Conservation (phyloP, 1,284 basidiomycete species). For the Violaceomyces palustris region DNA sequence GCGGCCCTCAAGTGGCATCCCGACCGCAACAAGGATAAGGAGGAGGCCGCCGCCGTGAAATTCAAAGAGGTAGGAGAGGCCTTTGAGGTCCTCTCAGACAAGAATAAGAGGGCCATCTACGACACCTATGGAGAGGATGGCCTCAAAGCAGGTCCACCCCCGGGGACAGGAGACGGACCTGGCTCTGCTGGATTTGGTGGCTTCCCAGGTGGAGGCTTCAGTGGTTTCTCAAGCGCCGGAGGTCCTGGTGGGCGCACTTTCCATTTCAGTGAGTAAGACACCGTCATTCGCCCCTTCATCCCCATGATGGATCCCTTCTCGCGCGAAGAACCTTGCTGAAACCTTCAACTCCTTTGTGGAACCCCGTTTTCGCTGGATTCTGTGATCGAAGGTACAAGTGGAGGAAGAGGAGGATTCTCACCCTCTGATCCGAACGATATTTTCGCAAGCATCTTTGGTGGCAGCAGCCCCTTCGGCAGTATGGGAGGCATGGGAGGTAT, state of each 20-base stretch:
- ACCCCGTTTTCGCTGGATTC: no score
- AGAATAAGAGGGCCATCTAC: conserved; percentile 85
- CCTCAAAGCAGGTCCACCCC: conserved; percentile 62
- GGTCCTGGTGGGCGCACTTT: conserved; percentile 31
- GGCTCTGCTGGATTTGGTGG: conserved; percentile 28
- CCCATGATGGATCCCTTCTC: background rate
- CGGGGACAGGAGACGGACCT: conserved; percentile 51
- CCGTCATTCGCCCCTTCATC: background rate
- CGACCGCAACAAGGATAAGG: conserved; percentile 73
- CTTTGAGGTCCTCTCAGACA: conserved; percentile 90
- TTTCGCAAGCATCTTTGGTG: conserved; percentile 65
- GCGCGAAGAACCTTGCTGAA: no score
- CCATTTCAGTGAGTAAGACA: conserved; percentile 18
- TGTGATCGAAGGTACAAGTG: conserved; percentile 24
- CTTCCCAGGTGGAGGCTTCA: conserved; percentile 23
- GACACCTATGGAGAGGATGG: conserved; percentile 97
- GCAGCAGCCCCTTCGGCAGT: conserved; percentile 28
- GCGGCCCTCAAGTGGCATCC: conserved; percentile 82
- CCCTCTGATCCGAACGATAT: conserved; percentile 77
- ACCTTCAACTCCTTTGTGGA: no score
- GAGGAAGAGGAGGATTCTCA: conserved; percentile 41
- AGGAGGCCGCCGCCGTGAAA: conserved; percentile 73
- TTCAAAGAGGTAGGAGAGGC: conserved; percentile 98
- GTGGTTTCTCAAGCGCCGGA: conserved; percentile 6
- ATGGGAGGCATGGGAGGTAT: conserved; percentile 35